A percentile compares a stretch with the other conserved stretches of the same genome.
These are phyloP conservation scores for Candida gigantensis DNA, from an alignment of 1,139 yeast species.

Conservation along the genomic window DNA sequence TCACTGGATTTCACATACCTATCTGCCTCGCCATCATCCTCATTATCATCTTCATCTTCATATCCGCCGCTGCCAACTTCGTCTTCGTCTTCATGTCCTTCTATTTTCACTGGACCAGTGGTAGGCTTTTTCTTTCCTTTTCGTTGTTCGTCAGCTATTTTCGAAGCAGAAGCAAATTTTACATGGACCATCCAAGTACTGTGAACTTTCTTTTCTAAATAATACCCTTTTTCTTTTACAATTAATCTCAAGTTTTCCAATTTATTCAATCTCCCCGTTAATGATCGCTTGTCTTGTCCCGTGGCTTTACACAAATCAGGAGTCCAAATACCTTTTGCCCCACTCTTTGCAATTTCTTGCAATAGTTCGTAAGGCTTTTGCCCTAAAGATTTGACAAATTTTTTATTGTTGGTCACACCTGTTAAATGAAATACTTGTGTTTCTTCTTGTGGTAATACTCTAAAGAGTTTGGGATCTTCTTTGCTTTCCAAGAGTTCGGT, in stretches of 20 bases:
- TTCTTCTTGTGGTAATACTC: conserved; percentile 37
- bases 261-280: conserved; percentile 60
- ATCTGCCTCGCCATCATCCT: conserved; percentile 35
- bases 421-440: conserved; percentile 46
- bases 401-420: conserved; percentile 37
- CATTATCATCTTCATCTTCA: conserved; percentile 1
- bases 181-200: conserved; percentile 51
- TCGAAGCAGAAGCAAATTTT: conserved; percentile 30
- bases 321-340: conserved; percentile 58
- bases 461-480: conserved; percentile 16
- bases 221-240: conserved; percentile 38
- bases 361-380: conserved; percentile 44
- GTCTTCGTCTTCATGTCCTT: conserved; percentile 7
- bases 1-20: conserved; percentile 33
- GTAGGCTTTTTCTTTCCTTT: conserved; percentile 31
- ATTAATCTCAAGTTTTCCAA: conserved; percentile 53
- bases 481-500: conserved; percentile 20
- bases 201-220: conserved; percentile 48
- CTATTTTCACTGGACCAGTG: conserved; percentile 17
- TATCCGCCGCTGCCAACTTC: not conserved
- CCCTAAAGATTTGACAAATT: conserved; percentile 35
- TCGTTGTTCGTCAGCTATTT: conserved; percentile 22
- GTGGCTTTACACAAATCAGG: conserved; percentile 55
- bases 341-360: conserved; percentile 55
- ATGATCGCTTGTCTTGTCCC: conserved; percentile 71